These are phyloP conservation scores for Fusarium liriodendri DNA, from an alignment of 2,329 filamentous ascomycete species.

Conservation along the genomic window DNA sequence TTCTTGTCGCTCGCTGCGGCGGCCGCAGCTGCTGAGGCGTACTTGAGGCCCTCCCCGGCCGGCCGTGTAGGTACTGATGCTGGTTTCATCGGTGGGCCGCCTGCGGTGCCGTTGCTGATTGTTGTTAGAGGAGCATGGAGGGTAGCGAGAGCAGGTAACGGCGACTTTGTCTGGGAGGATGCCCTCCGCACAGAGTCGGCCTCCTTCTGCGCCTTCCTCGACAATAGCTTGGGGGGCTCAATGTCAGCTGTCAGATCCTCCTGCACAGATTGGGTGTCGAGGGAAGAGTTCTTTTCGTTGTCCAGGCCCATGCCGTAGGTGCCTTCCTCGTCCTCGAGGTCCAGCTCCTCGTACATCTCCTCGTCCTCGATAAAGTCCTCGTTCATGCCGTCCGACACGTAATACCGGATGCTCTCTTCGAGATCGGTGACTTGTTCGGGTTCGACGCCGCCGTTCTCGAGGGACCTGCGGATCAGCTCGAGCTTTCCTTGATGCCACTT, in stretches of 20 bases:
- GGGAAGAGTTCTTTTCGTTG: constrained; percentile 90
- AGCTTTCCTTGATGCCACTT: constrained; percentile 97
- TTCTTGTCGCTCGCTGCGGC: constrained; percentile 89
- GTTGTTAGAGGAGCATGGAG: constrained; percentile 79
- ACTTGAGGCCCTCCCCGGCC: constrained; percentile 92
- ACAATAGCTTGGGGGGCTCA: constrained; percentile 58
- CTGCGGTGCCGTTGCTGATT: constrained; percentile 66
- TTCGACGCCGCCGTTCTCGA: constrained; percentile 94
- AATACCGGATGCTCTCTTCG: constrained; percentile 94
- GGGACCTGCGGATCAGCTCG: constrained; percentile 86
- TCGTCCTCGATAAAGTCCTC: constrained; percentile 95
- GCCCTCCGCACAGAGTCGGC: constrained; percentile 69
- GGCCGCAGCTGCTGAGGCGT: constrained; percentile 94
- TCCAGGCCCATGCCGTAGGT: constrained; percentile 84
- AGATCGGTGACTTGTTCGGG: constrained; percentile 87
- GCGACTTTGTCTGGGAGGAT: constrained; percentile 93
- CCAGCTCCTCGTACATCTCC: constrained; percentile 92
- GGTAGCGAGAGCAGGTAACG: constrained; percentile 90
- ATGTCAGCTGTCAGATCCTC: constrained; percentile 77
- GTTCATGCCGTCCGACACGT: constrained; percentile 89
- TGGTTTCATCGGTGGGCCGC: constrained; percentile 85
- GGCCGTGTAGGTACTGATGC: constrained; percentile 86
- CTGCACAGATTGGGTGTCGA: constrained; percentile 92
- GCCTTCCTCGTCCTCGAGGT: constrained; percentile 92
- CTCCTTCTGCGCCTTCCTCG: constrained; percentile 71